Percentiles rank a stretch among this genome's conserved stretches.
phyloP scores from a whole-genome alignment of 1,284 basidiomycete species.

The Ganoderma multipileum region DNA sequence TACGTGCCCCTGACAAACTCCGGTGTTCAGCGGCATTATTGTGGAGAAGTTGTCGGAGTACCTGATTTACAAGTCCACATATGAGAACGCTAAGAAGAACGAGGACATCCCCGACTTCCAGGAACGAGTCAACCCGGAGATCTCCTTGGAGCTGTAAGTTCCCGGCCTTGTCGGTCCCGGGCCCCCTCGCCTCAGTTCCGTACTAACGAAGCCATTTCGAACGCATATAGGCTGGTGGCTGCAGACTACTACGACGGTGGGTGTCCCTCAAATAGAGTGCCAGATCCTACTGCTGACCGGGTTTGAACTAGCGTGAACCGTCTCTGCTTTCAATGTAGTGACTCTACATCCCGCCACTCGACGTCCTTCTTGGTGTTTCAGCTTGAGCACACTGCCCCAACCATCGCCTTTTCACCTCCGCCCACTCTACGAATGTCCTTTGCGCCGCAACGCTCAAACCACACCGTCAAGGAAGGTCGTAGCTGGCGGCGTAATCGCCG shows the following conservation, averaged over 20 bases:
- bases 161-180: not conserved
- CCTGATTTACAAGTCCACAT: slow-evolving; percentile 78
- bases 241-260: slow-evolving; percentile 79
- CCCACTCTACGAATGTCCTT: not conserved
- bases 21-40: slow-evolving; percentile 63
- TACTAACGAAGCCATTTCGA: not conserved
- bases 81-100: slow-evolving; percentile 59
- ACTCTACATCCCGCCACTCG: not conserved
- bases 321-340: not conserved
- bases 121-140: slow-evolving; percentile 81
- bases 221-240: slow-evolving; percentile 59
- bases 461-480: not conserved
- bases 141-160: slow-evolving; percentile 83
- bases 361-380: not conserved
- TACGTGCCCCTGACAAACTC: slow-evolving; percentile 5
- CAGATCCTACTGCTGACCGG: not conserved
- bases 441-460: not conserved
- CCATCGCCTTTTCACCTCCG: not conserved
- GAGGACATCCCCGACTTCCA: slow-evolving; percentile 82
- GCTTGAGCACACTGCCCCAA: not conserved
- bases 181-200: not conserved
- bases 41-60: slow-evolving; percentile 87
- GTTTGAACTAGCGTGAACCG: slow-evolving; percentile 6
- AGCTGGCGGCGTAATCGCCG: not conserved
- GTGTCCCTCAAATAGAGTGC: slow-evolving; percentile 9